These are phyloP conservation scores for Voacanga thouarsii DNA, from an alignment of 257 asterid genomes.

Conservation along the genomic window DNA sequence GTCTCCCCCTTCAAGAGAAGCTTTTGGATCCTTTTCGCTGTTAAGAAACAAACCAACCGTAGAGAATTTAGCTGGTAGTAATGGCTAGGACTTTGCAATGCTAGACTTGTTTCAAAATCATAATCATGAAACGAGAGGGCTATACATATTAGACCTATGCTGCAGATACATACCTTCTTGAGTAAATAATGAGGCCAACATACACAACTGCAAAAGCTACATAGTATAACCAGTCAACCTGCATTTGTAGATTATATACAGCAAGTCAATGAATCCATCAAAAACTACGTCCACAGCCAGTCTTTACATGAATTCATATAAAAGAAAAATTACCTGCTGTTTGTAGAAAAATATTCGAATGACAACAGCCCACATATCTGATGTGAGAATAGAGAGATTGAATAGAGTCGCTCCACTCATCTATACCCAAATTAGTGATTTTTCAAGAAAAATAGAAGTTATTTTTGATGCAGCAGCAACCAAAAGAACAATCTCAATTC, in stretches of 20 bases:
- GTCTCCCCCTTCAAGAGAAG: slow-evolving; percentile 23
- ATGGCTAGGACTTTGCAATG: neutral
- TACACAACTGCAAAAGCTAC: slow-evolving; percentile 54
- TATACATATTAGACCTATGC: neutral
- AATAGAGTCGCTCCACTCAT: slow-evolving; percentile 72
- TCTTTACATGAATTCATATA: neutral
- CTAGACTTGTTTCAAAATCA: neutral
- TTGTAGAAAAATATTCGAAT: slow-evolving; percentile 64
- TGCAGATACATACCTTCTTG: slow-evolving; percentile 39
- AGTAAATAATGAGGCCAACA: slow-evolving; percentile 53
- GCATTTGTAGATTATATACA: slow-evolving; percentile 16
- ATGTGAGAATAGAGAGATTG: slow-evolving; percentile 75
- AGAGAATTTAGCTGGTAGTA: neutral
- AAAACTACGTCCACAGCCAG: neutral
- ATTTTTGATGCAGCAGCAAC: neutral
- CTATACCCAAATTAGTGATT: slow-evolving; percentile 27
- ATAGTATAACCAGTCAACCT: slow-evolving; percentile 76
- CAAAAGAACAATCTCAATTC: neutral
- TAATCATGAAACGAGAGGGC: neutral
- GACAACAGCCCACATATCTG: slow-evolving; percentile 82
- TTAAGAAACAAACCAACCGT: neutral
- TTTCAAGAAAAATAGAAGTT: neutral
- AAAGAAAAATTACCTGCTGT: slow-evolving; percentile 39
- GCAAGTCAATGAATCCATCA: neutral
- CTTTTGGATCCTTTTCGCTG: slow-evolving; percentile 35